These are phyloP conservation scores for Epichloe typhina DNA, from an alignment of 2,329 filamentous ascomycete genomes.

Conservation along the genomic window DNA sequence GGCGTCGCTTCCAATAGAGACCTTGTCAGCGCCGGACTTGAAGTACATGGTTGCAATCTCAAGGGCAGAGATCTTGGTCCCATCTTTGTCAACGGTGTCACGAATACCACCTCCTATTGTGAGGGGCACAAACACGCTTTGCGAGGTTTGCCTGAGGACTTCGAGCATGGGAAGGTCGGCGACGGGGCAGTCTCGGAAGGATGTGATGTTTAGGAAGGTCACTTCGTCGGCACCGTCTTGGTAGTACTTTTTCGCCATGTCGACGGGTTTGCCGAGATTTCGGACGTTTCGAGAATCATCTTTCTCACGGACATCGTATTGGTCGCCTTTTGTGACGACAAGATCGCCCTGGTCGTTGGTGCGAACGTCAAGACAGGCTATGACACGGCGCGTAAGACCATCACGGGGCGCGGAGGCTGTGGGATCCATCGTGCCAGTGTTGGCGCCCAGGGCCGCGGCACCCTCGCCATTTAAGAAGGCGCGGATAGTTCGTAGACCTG, in stretches of 20 bases:
- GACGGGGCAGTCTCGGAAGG: conserved; percentile 87
- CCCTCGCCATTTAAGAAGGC: conserved; percentile 71
- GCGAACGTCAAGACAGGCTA: conserved; percentile 91
- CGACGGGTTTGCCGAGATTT: conserved; percentile 92
- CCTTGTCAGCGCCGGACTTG: conserved; percentile 91
- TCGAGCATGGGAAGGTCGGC: conserved; percentile 94
- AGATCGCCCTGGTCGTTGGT: conserved; percentile 89
- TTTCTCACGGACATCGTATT: conserved; percentile 96
- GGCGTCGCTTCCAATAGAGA: conserved; percentile 90
- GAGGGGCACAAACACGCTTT: conserved; percentile 89
- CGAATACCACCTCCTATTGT: conserved; percentile 93
- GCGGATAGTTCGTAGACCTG: conserved; percentile 70
- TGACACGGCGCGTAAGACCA: conserved; percentile 82
- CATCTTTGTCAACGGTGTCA: conserved; percentile 82
- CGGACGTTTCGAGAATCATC: conserved; percentile 52
- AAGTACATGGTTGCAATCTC: conserved; percentile 97
- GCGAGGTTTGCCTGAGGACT: conserved; percentile 70
- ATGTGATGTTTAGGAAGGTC: conserved; percentile 96
- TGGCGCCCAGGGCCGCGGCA: conserved; percentile 32
- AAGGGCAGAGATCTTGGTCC: conserved; percentile 72
- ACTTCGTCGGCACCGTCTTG: conserved; percentile 93
- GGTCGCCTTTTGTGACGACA: conserved; percentile 95
- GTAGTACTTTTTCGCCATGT: conserved; percentile 89
- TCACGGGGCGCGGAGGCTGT: conserved; percentile 26
- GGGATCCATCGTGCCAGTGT: conserved; percentile 4